Evolutionary conservation across 495 filamentous ascomycete species (phyloP), one percentile per base, ranked within the genome.

Genomic region (Bryoglossum gracile): DNA sequence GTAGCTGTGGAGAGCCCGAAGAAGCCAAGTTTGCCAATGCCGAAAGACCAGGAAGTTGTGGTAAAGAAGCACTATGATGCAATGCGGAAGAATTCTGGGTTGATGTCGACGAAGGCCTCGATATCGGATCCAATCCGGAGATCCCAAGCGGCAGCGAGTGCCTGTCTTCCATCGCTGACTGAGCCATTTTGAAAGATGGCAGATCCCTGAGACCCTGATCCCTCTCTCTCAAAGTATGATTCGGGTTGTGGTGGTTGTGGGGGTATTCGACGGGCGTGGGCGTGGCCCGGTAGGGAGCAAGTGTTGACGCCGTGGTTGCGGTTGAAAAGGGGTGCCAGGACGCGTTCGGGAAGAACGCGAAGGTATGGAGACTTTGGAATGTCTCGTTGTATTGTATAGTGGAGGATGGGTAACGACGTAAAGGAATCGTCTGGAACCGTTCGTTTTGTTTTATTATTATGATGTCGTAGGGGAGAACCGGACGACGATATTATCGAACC

Each of bases 21-120:
- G 78, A 76, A 39, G 74, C 78, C 53, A 80, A 70, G 36, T 77
- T 76, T 43, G 83, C 81, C 54, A 89, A 69, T 22, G 80, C 72
- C 14, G 83, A 72, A 4, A 84, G 66, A 8, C 70, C 72, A 10
- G 80, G 77, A n/a, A 83, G 71, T 17, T 77, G 73, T 22, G 74
- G 60, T 6, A 66, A 43, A 32, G 65, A 61, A 51, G 61, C 62
- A 54, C 57, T 65, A 44, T 67, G 68, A 53, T 62, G 65, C 17
- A 60, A 56, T 11, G 60, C 55, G 8, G 58, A 61, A 17, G 58
- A 61, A 17, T 32, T 44, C 41, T 57, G 54, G 26, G 46, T 69
- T 5, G 74, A 73, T 14, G 68, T 68, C 38, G 73, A 72, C 50
- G 65, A 68, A n/a, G 69, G 72, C 50, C 68, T 62, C 11, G 72